Conservation (phyloP, 192 early-diverging fungal species). For the Irineochytrium annulatum region DNA sequence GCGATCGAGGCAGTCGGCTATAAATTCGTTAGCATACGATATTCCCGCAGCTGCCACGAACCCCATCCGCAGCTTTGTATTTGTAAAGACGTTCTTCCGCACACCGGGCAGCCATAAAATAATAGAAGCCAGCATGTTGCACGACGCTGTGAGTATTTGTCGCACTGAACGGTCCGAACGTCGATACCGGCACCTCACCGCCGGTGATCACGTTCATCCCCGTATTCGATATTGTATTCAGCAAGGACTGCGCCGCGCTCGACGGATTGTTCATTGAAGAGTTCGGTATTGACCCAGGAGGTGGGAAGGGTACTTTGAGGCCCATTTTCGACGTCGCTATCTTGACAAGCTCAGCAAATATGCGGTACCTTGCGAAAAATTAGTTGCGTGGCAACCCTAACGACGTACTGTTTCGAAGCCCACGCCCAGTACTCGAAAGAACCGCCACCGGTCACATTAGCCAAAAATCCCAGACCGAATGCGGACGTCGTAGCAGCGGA, state of each 20-base stretch:
- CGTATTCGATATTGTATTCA: constrained; percentile 25
- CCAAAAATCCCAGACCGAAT: constrained; percentile 25
- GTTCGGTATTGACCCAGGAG: constrained; percentile 35
- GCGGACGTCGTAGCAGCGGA: not conserved
- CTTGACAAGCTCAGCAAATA: constrained; percentile 77
- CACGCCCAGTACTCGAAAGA: constrained; percentile 85
- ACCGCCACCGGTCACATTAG: constrained; percentile 54
- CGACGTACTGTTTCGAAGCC: constrained; percentile 68
- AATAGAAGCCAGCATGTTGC: constrained; percentile 86
- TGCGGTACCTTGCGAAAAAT: constrained; percentile 47
- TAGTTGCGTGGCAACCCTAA: not conserved
- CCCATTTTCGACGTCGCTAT: constrained; percentile 59
- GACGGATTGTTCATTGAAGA: not conserved
- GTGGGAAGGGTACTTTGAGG: constrained; percentile 63
- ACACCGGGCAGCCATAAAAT: constrained; percentile 69
- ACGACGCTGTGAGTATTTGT: constrained; percentile 64
- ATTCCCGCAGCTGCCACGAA: not conserved
- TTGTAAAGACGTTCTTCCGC: constrained; percentile 65
- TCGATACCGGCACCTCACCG: constrained; percentile 25
- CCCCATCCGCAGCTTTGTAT: constrained; percentile 40
- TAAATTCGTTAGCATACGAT: too few species aligned
- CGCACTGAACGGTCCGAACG: constrained; percentile 40
- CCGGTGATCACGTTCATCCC: constrained; percentile 25
- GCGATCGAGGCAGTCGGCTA: constrained; percentile 10
- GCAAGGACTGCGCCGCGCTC: constrained; percentile 10